Conservation (phyloP, 1,284 basidiomycete genomes). For the Takashimella koratensis region DNA sequence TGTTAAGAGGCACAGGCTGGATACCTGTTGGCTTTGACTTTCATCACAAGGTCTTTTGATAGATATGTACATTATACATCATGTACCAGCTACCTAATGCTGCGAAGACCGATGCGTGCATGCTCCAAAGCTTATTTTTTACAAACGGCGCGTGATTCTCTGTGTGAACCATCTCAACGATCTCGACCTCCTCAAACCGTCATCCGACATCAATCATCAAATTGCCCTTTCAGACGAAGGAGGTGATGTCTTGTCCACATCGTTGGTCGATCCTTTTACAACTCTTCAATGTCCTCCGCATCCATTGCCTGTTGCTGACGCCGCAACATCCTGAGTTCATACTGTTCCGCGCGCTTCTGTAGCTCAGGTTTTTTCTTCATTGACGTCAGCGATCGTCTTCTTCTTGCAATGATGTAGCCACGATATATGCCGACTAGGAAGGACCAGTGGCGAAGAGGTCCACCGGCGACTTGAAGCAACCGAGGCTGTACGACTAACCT, state of each 20-base stretch:
- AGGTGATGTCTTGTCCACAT: too few relatives aligned
- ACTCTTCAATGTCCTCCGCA: constrained; percentile 4
- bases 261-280: background rate
- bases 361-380: constrained; percentile 3
- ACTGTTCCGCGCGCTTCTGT: constrained; percentile 6
- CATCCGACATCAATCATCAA: too few relatives aligned
- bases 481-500: constrained; percentile 13
- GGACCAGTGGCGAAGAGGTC: background rate
- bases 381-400: background rate
- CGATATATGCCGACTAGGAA: background rate
- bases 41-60: too few relatives aligned
- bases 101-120: too few relatives aligned
- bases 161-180: too few relatives aligned
- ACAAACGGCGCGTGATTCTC: too few relatives aligned
- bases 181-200: constrained; percentile 1
- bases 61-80: too few relatives aligned
- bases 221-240: too few relatives aligned
- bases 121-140: too few relatives aligned
- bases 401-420: constrained; percentile 2
- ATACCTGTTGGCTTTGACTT: too few relatives aligned
- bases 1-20: too few relatives aligned
- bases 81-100: too few relatives aligned
- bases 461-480: background rate
- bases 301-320: constrained; percentile 2
- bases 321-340: background rate